Evolutionary conservation across 352 stramenopile genomes (phyloP), one percentile per base, ranked within the genome.

Genomic region (Globisporangium cederbergense): DNA sequence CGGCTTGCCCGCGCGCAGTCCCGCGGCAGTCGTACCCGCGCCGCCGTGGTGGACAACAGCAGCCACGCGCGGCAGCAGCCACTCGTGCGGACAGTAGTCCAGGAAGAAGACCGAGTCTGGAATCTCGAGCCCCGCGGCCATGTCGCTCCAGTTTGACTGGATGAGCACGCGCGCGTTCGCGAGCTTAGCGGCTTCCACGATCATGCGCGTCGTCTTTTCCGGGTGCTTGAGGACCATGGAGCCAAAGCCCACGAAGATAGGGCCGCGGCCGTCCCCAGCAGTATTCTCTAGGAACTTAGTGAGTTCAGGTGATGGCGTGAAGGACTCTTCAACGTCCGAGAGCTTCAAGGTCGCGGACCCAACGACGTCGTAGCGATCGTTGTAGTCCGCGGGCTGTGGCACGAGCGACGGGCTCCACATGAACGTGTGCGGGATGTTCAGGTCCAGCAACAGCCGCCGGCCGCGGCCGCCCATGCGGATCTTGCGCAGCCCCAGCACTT

Each of bases 161-260:
- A 98, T 91, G 40, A 98, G 55, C 51, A 98, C 87, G 13, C 95
- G 85, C 25, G 83, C 83, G 56, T 81, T 74, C 8, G 75, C 78
- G 36, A 65, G 67, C 22, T 73, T 68, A 9, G 88, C 87, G 18
- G 83, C 83, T 18, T 96, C 91, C 14, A 91, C 84, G 60, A 96
- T 92, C 69, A 98, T 97, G 36, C 82, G 81, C 9, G 75, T 91
- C 45, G 79, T 79, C 16, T 84, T 72, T 22, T 68, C 62, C 0
- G 89, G 79, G 45, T 98, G 77, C 47, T 88, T 69, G 34, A 98
- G 79, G 0, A 98, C 76, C 93, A 98, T 98, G 7, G 77, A 94
- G 9, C 95, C 95, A 68, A 98, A 98, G 0, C 95, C 95, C 43
- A 98, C 85, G 56, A 97, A 98, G 66, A 98, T 91, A 6, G 94